Percentiles rank a stretch among this genome's conserved stretches.
phyloP scores from a whole-genome alignment of 805 yeast species.

The Cyberlindnera euphorbiiphila region DNA sequence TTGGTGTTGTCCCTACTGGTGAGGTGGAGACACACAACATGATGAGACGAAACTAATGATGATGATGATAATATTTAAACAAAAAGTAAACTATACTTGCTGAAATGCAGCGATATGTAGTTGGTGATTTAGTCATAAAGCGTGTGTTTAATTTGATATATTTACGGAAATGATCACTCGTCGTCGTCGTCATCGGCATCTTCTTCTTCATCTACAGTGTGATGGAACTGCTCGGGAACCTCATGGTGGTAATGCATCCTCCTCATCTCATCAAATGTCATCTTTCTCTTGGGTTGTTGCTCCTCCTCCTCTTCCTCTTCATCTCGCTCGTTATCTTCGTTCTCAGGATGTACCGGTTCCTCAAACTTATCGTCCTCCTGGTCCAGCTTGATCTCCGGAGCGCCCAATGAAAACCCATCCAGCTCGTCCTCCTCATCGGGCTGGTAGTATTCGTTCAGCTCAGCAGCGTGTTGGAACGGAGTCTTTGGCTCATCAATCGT shows the following conservation, averaged over 20 bases:
- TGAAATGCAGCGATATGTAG: no score
- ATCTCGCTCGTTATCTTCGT: conserved; percentile 32
- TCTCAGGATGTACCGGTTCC: conserved; percentile 10
- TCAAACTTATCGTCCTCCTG: conserved; percentile 22
- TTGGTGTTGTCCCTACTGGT: no score
- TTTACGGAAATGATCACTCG: not conserved
- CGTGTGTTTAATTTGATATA: not conserved
- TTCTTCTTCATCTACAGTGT: conserved; percentile 10
- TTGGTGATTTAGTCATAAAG: not conserved
- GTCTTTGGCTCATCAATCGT: conserved; percentile 94
- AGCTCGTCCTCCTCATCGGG: conserved; percentile 54
- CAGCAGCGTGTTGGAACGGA: conserved; percentile 86
- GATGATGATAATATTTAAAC: not conserved
- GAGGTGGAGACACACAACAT: no score
- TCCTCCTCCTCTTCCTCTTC: conserved; percentile 21
- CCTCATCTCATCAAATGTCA: conserved; percentile 26
- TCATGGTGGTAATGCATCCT: conserved; percentile 24
- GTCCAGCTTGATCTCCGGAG: conserved; percentile 42
- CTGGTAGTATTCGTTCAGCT: conserved; percentile 70
- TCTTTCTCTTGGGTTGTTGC: conserved; percentile 44
- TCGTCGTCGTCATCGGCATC: conserved; percentile 12
- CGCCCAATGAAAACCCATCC: conserved; percentile 55
- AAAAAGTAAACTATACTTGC: no score
- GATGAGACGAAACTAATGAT: conserved; percentile 5
- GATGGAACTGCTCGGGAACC: conserved; percentile 12